Base-by-base conservation (phyloP, 1,284 basidiomycete species). In the Heterobasidion occidentale region DNA sequence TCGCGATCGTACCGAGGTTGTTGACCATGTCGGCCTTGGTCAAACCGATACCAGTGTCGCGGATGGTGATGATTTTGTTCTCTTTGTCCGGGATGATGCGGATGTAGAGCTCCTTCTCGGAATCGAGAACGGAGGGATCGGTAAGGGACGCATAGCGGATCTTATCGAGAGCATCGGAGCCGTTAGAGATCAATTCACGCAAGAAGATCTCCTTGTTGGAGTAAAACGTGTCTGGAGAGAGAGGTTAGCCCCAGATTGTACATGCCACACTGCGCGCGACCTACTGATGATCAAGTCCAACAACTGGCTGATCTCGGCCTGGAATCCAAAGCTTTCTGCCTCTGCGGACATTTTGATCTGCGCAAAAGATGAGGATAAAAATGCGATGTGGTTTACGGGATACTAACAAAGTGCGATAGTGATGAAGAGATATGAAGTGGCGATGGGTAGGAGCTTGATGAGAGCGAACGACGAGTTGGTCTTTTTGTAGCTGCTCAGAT, bases 1-100 rank as follows among this genome's bases (percentile, higher is more conserved):
- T 99, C 77, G 96, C 96, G 71, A 99, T 99, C 58, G 97, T 99
- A 81, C 96, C 97, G 62, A 99, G 84, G 85, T 99, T 99, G 86
- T 97, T 98, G 74, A 97, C 94, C 69, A 95, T 81, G 75, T 95
- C 92, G 60, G 94, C 93, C 83, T 98, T 98, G 80, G 94, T 98
- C 94, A 97, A 97, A 74, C 97, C 96, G 64, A 99, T 81, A 88
- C 97, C 97, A 60, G 94, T 92, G 74, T 99, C 96, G 61, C 94
- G 92, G 74, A 99, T 88, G 71, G 83, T 79, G 59, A 99, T 86
- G 59, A 88, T 74, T 73, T 96, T 97, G 81, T 92, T 90, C 78
- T 97, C 94, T 81, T 94, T 94, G 84, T 98, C 89, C 62, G 94
- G 94, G 62, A 78, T 84, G 79, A 98, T 92, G 59, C 91, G 88